phyloP scores from a whole-genome alignment of 306 rosid species.

The Sphenostylis stenocarpa region DNA sequence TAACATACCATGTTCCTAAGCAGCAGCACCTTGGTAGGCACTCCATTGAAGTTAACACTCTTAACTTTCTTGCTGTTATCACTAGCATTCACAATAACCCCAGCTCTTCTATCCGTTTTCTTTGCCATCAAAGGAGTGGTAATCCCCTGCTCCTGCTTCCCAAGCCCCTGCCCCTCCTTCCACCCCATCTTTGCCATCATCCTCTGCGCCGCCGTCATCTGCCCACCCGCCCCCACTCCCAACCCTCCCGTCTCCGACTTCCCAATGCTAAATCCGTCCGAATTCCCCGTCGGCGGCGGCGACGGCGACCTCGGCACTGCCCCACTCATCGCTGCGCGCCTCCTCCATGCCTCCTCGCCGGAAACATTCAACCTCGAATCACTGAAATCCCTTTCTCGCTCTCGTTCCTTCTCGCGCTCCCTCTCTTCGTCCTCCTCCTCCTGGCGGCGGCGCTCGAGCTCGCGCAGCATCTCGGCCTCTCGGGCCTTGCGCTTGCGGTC shows the following conservation, averaged over 20 bases:
- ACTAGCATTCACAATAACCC: constrained; percentile 96
- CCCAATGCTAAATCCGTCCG: constrained; percentile 85
- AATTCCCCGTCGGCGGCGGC: constrained; percentile 74
- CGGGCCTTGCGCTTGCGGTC: constrained; percentile 77
- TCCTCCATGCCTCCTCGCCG: constrained; percentile 96
- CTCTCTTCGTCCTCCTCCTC: constrained; percentile 51
- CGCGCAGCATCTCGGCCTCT: constrained; percentile 81
- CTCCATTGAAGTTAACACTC: constrained; percentile 74
- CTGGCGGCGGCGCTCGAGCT: constrained; percentile 72
- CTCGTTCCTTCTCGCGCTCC: constrained; percentile 47
- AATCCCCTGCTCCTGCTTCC: constrained; percentile 95
- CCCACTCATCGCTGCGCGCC: constrained; percentile 94
- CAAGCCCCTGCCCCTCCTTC: constrained; percentile 98
- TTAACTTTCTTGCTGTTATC: constrained; percentile 78
- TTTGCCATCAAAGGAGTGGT: constrained; percentile 97
- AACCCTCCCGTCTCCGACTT: constrained; percentile 85
- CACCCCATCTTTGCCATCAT: constrained; percentile 99
- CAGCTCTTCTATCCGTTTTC: constrained; percentile 93
- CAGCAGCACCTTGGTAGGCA: constrained; percentile 81
- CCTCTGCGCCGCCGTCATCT: constrained; percentile 98
- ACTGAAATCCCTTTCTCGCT: constrained; percentile 35
- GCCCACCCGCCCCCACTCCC: constrained; percentile 97
- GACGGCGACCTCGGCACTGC: constrained; percentile 72
- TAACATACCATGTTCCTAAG: constrained; percentile 92
- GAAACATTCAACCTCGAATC: constrained; percentile 80